These are phyloP conservation scores for Amanita brunnescens DNA, from an alignment of 768 basidiomycete species.

Conservation along the genomic window DNA sequence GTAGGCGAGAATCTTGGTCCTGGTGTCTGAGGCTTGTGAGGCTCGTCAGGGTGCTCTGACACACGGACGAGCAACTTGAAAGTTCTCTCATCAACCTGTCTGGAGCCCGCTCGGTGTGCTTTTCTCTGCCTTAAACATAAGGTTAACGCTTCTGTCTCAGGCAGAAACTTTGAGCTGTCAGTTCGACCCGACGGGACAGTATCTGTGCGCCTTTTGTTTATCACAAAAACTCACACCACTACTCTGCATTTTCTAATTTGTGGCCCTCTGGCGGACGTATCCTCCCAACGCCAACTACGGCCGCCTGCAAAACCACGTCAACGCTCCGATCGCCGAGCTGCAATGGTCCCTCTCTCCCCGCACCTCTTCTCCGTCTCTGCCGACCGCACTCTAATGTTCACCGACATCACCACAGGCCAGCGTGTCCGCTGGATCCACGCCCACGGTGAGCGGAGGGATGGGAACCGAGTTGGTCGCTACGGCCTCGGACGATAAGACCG, in stretches of 20 bases:
- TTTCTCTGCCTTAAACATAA: not conserved
- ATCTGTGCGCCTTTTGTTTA: conserved; percentile 50
- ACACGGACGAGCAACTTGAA: conserved; percentile 88
- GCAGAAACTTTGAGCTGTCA: conserved; percentile 86
- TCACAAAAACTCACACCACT: not conserved
- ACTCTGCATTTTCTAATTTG: not conserved
- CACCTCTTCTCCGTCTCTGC: conserved; percentile 78
- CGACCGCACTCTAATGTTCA: conserved; percentile 72
- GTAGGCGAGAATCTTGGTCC: too few relatives aligned
- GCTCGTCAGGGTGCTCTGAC: too few relatives aligned
- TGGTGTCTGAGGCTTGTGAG: too few relatives aligned
- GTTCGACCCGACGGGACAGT: conserved; percentile 88
- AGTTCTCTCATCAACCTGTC: conserved; percentile 85
- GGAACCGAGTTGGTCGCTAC: conserved; percentile 82
- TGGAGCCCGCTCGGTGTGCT: conserved; percentile 75
- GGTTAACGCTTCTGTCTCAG: conserved; percentile 24
- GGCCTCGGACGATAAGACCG: conserved; percentile 87
- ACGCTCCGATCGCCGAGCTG: conserved; percentile 87
- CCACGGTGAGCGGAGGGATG: conserved; percentile 70
- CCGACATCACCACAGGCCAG: conserved; percentile 78
- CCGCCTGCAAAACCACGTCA: conserved; percentile 72
- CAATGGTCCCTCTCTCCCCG: conserved; percentile 78
- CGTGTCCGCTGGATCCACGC: conserved; percentile 76
- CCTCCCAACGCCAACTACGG: conserved; percentile 91
- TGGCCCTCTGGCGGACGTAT: conserved; percentile 88